These are phyloP conservation scores for Cadophora luteo-olivacea DNA, from an alignment of 2,329 filamentous ascomycete genomes.

Conservation along the genomic window DNA sequence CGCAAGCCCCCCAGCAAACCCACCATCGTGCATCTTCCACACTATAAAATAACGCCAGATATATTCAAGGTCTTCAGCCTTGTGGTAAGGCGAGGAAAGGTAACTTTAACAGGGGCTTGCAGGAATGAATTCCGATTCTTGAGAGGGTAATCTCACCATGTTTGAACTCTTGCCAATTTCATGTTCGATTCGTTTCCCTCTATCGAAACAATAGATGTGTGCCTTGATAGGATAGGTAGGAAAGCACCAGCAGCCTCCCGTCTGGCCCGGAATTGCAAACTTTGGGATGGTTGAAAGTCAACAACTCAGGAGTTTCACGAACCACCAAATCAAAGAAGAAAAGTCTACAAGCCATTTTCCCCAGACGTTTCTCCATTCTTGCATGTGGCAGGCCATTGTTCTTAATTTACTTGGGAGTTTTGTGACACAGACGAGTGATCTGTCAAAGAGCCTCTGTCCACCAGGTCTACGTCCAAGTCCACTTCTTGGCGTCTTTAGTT, in stretches of 20 bases:
- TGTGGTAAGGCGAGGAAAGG: background rate
- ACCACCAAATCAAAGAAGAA: background rate
- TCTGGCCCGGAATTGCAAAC: constrained; percentile 5
- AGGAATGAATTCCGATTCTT: background rate
- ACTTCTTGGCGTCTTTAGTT: background rate
- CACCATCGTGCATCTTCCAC: constrained; percentile 13
- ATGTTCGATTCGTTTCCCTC: background rate
- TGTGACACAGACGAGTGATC: background rate
- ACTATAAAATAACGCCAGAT: constrained; percentile 13
- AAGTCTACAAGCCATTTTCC: background rate
- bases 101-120: background rate
- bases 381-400: background rate
- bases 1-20: constrained; percentile 13
- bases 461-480: background rate
- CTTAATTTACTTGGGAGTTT: background rate
- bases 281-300: background rate
- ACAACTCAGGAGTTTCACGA: background rate
- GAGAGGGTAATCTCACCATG: background rate
- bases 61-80: constrained; percentile 13
- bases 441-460: background rate
- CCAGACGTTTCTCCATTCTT: background rate
- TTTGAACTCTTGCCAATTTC: too few species aligned
- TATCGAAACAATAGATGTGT: too few species aligned
- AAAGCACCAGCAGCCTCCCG: background rate
- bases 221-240: too few species aligned